These are phyloP conservation scores for Papiliotrema laurentii DNA, from an alignment of 1,284 basidiomycete species.

Conservation along the genomic window DNA sequence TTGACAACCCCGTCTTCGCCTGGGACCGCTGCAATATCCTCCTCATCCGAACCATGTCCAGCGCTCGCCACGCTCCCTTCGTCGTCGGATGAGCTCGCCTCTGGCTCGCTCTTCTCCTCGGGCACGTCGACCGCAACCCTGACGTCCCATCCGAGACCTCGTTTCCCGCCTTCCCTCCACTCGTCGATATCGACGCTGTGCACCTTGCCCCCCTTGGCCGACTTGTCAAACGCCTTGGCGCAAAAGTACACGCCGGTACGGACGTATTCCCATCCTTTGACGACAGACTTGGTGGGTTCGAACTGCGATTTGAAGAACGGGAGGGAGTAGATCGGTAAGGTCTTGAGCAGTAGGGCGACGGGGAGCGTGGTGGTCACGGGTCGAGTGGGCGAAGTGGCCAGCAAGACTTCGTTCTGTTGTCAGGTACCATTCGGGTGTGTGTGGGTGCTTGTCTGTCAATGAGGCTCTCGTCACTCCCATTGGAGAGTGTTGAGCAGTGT, in stretches of 20 bases:
- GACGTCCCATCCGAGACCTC: constrained; percentile 28
- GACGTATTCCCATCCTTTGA: constrained; percentile 37
- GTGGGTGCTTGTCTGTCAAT: no score
- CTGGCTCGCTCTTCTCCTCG: constrained; percentile 2
- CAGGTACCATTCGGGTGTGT: not conserved
- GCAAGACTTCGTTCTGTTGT: constrained; percentile 41
- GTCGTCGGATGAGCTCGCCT: constrained; percentile 8
- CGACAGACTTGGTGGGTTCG: constrained; percentile 21
- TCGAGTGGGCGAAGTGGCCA: constrained; percentile 33
- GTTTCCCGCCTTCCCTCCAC: constrained; percentile 35
- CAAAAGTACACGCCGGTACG: constrained; percentile 43
- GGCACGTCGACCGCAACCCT: not conserved
- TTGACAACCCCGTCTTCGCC: constrained; percentile 15
- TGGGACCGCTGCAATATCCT: constrained; percentile 10
- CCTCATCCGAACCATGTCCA: constrained; percentile 14
- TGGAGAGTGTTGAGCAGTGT: no score
- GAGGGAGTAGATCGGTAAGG: constrained; percentile 38
- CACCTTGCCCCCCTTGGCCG: constrained; percentile 38
- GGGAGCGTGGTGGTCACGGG: constrained; percentile 34
- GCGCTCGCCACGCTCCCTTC: constrained; percentile 10
- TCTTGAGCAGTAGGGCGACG: constrained; percentile 24
- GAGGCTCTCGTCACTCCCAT: no score
- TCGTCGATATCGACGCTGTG: constrained; percentile 43
- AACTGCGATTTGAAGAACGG: constrained; percentile 33
- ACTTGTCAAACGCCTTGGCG: constrained; percentile 43